Conservation (phyloP, 169 alveolate genomes). For the Cryptosporidium felis region DNA sequence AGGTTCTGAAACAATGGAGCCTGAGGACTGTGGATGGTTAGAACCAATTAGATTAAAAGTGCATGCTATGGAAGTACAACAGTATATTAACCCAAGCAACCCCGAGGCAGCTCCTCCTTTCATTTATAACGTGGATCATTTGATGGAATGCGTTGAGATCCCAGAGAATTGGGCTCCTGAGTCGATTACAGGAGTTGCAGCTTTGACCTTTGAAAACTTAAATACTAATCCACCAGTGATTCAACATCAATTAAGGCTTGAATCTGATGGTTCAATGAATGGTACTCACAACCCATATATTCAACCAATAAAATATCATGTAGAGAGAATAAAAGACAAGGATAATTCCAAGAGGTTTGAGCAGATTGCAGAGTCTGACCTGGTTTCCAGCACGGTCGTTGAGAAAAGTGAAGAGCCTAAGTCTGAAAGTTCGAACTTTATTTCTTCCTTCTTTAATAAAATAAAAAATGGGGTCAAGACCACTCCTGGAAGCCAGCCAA, state of each 20-base stretch:
- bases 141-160: conserved; percentile 65
- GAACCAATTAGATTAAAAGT: conserved; percentile 61
- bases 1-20: conserved; percentile 70
- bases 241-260: conserved; percentile 48
- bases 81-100: conserved; percentile 58
- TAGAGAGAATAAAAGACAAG: conserved; percentile 63
- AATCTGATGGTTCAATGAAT: conserved; percentile 45
- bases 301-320: conserved; percentile 52
- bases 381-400: background rate
- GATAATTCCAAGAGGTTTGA: background rate
- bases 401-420: background rate
- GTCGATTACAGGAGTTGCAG: conserved; percentile 65
- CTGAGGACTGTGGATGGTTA: conserved; percentile 71
- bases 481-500: background rate
- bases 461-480: conserved; percentile 30
- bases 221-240: conserved; percentile 54
- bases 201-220: conserved; percentile 58
- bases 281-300: conserved; percentile 63
- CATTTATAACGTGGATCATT: conserved; percentile 60
- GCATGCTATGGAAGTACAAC: conserved; percentile 71
- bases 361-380: background rate
- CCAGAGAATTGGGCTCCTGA: conserved; percentile 72
- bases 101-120: conserved; percentile 66
- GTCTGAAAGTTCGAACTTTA: background rate
- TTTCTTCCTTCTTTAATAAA: conserved; percentile 28